phyloP scores from a whole-genome alignment of 176 grass and related monocot species.

The Oryza coarctata region DNA sequence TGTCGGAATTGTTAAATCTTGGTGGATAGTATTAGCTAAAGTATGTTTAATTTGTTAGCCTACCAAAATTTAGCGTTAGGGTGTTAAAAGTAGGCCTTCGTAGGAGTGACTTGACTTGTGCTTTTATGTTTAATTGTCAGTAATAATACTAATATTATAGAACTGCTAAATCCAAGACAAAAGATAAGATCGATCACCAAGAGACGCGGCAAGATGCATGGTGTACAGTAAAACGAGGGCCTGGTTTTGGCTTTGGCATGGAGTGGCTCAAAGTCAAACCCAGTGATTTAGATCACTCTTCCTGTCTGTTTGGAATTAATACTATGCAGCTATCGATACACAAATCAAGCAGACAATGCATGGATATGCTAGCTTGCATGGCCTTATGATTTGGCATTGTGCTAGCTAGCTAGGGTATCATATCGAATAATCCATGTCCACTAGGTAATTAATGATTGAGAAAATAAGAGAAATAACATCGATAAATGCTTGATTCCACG shows the following conservation, averaged over 20 bases:
- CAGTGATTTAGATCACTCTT: slow-evolving; percentile 17
- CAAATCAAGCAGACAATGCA: background rate
- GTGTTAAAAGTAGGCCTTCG: no score
- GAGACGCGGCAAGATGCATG: background rate
- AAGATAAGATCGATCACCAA: background rate
- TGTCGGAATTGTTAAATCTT: no score
- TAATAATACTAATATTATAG: no score
- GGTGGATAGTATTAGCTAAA: no score
- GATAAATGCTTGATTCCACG: no score
- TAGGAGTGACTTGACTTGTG: no score
- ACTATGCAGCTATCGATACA: background rate
- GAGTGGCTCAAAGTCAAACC: slow-evolving; percentile 17
- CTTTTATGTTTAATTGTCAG: no score
- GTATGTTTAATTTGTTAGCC: no score
- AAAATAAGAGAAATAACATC: no score
- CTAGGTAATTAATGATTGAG: background rate
- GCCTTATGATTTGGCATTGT: slow-evolving; percentile 3
- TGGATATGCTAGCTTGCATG: background rate
- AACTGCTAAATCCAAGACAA: background rate
- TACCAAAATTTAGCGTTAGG: no score
- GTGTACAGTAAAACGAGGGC: background rate
- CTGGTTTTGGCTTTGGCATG: slow-evolving; percentile 11
- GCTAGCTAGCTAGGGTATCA: background rate
- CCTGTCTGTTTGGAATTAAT: slow-evolving; percentile 16
- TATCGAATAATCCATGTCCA: slow-evolving; percentile 28